Percentiles rank a stretch among this genome's conserved stretches.
phyloP scores from a whole-genome alignment of 2,329 filamentous ascomycete species.

The Scedosporium aurantiacum region DNA sequence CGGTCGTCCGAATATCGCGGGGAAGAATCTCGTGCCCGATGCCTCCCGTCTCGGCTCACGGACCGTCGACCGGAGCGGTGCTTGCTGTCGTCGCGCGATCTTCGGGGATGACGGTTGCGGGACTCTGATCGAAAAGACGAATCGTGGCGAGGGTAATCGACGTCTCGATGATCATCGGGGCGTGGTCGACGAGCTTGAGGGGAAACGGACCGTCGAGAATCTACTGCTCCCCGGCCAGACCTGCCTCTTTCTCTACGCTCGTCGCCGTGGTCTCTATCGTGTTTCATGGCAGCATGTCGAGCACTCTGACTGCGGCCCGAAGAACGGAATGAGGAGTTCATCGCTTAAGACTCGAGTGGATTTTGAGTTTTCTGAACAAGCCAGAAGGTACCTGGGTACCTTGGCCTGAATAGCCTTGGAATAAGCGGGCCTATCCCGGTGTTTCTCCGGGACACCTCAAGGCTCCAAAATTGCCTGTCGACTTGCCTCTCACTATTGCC shows the following conservation, averaged over 20 bases:
- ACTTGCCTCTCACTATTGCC: no score
- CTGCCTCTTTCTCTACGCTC: conserved; percentile 23
- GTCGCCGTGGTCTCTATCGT: conserved; percentile 25
- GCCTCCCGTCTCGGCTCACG: not conserved
- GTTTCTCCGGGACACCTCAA: conserved; percentile 1
- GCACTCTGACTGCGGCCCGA: conserved; percentile 12
- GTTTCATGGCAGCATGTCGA: conserved; percentile 30
- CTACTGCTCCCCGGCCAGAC: conserved; percentile 21
- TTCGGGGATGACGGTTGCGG: not conserved
- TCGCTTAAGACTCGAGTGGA: not conserved
- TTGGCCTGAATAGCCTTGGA: not conserved
- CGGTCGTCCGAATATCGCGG: conserved; percentile 2
- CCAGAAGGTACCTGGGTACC: conserved; percentile 3
- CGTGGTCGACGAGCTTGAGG: conserved; percentile 9
- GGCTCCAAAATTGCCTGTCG: no score
- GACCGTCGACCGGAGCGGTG: conserved; percentile 1
- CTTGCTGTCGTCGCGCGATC: not conserved
- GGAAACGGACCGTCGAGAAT: conserved; percentile 21
- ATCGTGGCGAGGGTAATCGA: not conserved
- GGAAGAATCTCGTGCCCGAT: not conserved
- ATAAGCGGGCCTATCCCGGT: conserved; percentile 2
- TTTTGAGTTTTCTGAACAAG: conserved; percentile 28
- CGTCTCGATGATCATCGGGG: conserved; percentile 1
- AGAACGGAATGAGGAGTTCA: conserved; percentile 6
- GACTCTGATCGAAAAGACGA: not conserved